phyloP scores from a whole-genome alignment of 352 stramenopile genomes.

The Bremia lactucae region DNA sequence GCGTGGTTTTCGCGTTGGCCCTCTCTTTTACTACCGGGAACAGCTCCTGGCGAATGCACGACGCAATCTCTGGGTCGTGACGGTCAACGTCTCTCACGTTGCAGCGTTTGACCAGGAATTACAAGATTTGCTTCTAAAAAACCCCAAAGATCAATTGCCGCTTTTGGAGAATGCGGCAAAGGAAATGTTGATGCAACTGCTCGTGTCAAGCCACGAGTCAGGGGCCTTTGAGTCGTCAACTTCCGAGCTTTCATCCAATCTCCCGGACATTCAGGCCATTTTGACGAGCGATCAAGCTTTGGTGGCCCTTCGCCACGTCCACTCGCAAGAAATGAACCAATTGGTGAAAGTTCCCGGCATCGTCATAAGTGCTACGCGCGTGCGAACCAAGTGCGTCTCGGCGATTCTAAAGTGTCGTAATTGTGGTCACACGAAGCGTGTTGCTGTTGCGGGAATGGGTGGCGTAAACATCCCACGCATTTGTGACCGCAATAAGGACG shows the following conservation, averaged over 20 bases:
- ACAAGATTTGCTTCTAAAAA: conserved; percentile 76
- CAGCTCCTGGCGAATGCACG: conserved; percentile 82
- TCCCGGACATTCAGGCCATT: conserved; percentile 77
- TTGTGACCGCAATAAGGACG: conserved; percentile 67
- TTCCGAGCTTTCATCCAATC: conserved; percentile 7
- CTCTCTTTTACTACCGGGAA: conserved; percentile 86
- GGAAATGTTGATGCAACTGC: conserved; percentile 55
- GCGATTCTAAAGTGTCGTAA: conserved; percentile 88
- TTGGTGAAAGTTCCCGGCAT: conserved; percentile 93
- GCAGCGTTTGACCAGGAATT: conserved; percentile 81
- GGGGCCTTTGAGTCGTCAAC: conserved; percentile 3
- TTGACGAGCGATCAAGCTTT: conserved; percentile 68
- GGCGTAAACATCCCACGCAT: conserved; percentile 74
- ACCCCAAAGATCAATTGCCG: conserved; percentile 74
- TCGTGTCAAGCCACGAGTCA: conserved; percentile 31
- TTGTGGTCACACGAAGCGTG: conserved; percentile 64
- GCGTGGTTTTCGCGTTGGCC: conserved; percentile 76
- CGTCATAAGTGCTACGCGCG: conserved; percentile 90
- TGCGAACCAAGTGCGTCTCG: conserved; percentile 88
- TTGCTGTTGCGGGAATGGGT: conserved; percentile 49
- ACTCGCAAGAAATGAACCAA: conserved; percentile 84
- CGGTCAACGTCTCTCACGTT: conserved; percentile 77
- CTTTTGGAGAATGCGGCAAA: conserved; percentile 82
- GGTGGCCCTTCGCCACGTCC: conserved; percentile 67
- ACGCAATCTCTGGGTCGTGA: conserved; percentile 61